Evolutionary conservation across 2,329 filamentous ascomycete genomes (phyloP), one percentile per base, ranked within the genome.

Genomic region (Hortaea werneckii): DNA sequence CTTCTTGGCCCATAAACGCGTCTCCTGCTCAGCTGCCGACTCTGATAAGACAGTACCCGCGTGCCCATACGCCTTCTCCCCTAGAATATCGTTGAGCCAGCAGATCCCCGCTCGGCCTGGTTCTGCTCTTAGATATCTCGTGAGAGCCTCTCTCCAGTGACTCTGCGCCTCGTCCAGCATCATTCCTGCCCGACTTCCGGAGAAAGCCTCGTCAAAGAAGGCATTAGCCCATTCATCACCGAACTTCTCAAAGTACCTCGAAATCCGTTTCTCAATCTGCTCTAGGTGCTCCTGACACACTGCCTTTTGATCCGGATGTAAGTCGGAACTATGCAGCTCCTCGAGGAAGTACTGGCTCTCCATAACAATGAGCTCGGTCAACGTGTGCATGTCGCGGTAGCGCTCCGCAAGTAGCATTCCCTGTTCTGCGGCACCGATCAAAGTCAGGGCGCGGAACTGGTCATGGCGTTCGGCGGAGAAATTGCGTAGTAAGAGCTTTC

Each of bases 71-170:
- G 95, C 80, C 48, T 80, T 75, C 60, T 92, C 85, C 26, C 78
- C 76, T 49, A 81, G 74, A 6, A 96, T 76, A 61, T 96, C 89
- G 62, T 98, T 94, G 68, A 98, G 94, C 92, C 92, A 98, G 41
- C 83, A 82, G 39, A 98, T 74, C 57, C 87, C 87, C 28, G 83
- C 82, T 50, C 87, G 79, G 50, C 81, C 75, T 0, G 80, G 77
- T 52, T 81, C 78, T 45, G 78, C 81, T 37, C 85, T 79, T 41
- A 98, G 73, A 58, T 88, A 98, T 43, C 75, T 74, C 0, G 87
- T 94, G 45, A 94, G 77, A 58, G 80, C 83, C 42, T 77, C 68
- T 53, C 80, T 80, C 61, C 61, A 63, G 57, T 89, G 84, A 46
- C 80, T 69, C 27, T 82, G 73, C 48, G 85, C 85, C 60, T 74